Percentiles rank a stretch among this genome's conserved stretches.
phyloP scores from a whole-genome alignment of 257 asterid species.

The Lycium barbarum region DNA sequence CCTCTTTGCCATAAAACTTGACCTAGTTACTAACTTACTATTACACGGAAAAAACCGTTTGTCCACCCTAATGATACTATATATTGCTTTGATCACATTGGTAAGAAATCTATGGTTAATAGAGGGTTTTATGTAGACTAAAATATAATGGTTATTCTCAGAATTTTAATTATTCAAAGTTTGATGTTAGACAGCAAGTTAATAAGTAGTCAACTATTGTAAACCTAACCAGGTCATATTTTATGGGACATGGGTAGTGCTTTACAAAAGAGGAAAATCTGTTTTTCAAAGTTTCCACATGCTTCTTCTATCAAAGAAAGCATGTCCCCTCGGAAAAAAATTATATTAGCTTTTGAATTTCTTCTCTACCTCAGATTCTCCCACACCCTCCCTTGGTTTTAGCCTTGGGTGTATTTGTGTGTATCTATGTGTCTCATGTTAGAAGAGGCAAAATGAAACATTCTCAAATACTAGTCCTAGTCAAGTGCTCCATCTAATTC shows the following conservation, averaged over 20 bases:
- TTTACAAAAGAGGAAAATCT: background rate
- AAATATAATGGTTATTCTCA: background rate
- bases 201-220: background rate
- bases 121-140: slow-evolving; percentile 2
- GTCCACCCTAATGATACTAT: background rate
- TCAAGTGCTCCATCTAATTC: background rate
- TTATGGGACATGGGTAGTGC: background rate
- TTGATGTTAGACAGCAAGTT: background rate
- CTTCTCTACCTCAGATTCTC: background rate
- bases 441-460: slow-evolving; percentile 7
- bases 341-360: slow-evolving; percentile 10
- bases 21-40: background rate
- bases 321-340: background rate
- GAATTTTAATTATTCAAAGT: background rate
- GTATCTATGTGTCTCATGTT: background rate
- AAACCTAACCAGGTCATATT: background rate
- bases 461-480: slow-evolving; percentile 12
- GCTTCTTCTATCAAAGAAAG: slow-evolving; percentile 8
- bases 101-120: background rate
- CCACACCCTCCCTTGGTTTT: background rate
- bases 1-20: background rate
- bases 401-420: background rate
- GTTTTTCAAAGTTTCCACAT: background rate
- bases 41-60: background rate
- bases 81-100: slow-evolving; percentile 15